phyloP scores from a whole-genome alignment of 192 early-diverging fungal genomes.

The Gonapodya prolifera region DNA sequence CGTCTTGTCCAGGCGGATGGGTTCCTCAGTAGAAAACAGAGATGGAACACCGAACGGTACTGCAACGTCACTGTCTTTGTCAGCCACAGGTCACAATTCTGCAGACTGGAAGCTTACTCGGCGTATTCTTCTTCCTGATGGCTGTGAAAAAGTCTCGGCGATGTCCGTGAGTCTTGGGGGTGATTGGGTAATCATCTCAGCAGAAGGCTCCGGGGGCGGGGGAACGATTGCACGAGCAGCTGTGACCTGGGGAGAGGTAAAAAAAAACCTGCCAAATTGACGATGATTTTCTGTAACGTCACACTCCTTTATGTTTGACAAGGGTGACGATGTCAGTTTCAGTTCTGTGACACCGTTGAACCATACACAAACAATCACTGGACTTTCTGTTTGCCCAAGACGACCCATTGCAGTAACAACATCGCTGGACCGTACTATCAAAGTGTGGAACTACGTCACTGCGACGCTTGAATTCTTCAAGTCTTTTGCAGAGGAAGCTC shows the following conservation, averaged over 20 bases:
- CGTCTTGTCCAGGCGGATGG: not conserved
- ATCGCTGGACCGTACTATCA: constrained; percentile 34
- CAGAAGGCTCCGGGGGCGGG: not conserved
- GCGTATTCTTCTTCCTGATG: not conserved
- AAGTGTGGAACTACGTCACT: constrained; percentile 50
- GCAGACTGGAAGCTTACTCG: not conserved
- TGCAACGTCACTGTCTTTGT: not conserved
- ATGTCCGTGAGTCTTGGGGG: not conserved
- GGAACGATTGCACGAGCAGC: not conserved
- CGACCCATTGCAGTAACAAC: constrained; percentile 44
- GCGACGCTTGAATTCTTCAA: constrained; percentile 39
- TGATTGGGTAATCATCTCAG: not conserved
- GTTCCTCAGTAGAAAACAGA: not conserved
- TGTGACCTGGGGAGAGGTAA: not conserved
- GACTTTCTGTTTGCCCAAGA: constrained; percentile 37
- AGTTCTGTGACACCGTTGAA: constrained; percentile 25
- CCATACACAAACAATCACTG: constrained; percentile 33
- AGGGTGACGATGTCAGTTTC: not conserved
- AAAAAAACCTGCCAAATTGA: not conserved
- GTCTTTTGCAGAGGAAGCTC: constrained; percentile 49
- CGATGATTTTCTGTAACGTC: not conserved
- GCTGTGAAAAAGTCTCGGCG: not conserved
- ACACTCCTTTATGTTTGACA: too few relatives aligned
- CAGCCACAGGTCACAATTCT: not conserved
- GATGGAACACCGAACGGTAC: not conserved